These are phyloP conservation scores for Amorphotheca resinae DNA, from an alignment of 495 filamentous ascomycete species.

Conservation along the genomic window DNA sequence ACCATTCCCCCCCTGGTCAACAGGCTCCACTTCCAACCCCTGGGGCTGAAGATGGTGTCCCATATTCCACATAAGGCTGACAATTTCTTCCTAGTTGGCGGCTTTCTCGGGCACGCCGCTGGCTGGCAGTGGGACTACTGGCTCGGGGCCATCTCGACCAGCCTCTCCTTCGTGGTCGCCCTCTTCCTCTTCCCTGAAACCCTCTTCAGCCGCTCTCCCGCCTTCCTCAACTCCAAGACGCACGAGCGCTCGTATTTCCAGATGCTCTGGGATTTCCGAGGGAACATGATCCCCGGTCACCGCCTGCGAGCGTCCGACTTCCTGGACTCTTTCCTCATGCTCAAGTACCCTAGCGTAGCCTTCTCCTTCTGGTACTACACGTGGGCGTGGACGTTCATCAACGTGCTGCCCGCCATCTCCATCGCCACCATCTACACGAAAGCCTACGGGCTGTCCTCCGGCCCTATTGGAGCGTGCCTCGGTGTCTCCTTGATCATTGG, in stretches of 20 bases:
- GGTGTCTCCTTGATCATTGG: slow-evolving; percentile 19
- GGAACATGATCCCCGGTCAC: slow-evolving; percentile 19
- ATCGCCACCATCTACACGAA: slow-evolving; percentile 19
- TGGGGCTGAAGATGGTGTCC: too few species aligned
- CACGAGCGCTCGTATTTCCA: slow-evolving; percentile 17
- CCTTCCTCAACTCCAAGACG: slow-evolving; percentile 9
- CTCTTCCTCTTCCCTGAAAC: slow-evolving; percentile 24
- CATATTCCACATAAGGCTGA: too few species aligned
- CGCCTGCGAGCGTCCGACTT: slow-evolving; percentile 16
- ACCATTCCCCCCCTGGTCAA: too few species aligned
- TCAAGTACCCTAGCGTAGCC: slow-evolving; percentile 20
- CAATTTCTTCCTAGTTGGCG: slow-evolving; percentile 14
- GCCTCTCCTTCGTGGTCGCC: slow-evolving; percentile 12
- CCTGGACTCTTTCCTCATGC: slow-evolving; percentile 20
- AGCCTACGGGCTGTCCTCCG: slow-evolving; percentile 16
- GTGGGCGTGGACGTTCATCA: slow-evolving; percentile 21
- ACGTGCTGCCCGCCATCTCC: slow-evolving; percentile 20
- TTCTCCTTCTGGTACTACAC: slow-evolving; percentile 23
- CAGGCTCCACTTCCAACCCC: too few species aligned
- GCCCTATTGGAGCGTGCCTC: slow-evolving; percentile 17
- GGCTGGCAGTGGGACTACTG: slow-evolving; percentile 23
- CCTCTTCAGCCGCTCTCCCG: slow-evolving; percentile 20
- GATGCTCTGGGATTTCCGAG: slow-evolving; percentile 18
- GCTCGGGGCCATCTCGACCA: slow-evolving; percentile 17
- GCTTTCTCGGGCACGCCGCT: slow-evolving; percentile 15